Percentiles rank a stretch among this genome's conserved stretches.
Conservation (phyloP, 2,329 filamentous ascomycete species). For the Penicillium sp. region DNA sequence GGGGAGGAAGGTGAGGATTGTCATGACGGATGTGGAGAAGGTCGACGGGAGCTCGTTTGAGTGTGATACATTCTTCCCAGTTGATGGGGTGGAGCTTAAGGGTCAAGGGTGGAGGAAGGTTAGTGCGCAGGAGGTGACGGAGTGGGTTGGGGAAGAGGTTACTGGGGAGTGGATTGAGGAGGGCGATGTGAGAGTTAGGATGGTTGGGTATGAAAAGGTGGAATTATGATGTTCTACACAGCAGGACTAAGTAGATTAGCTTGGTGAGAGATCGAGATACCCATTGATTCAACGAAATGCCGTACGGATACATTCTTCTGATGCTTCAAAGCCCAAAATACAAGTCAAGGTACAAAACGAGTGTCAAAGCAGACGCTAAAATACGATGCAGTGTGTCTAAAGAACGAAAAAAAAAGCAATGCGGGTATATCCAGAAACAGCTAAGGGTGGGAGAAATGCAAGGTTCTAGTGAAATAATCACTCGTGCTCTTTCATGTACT, state of each 20-base stretch:
- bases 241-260: not conserved
- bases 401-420: not conserved
- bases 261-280: not conserved
- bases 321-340: slow-evolving; percentile 2
- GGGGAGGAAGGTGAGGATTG: slow-evolving; percentile 36
- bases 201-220: slow-evolving; percentile 51
- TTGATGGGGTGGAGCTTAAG: slow-evolving; percentile 38
- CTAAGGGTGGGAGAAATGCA: not conserved
- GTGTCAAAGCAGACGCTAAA: not conserved
- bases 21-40: slow-evolving; percentile 48
- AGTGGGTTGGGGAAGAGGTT: slow-evolving; percentile 51
- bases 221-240: slow-evolving; percentile 6
- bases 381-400: not conserved
- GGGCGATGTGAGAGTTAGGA: slow-evolving; percentile 55
- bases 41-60: slow-evolving; percentile 42
- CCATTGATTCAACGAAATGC: not conserved
- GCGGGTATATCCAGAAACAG: not conserved
- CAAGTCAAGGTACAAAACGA: not conserved
- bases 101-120: slow-evolving; percentile 40
- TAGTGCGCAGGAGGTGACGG: slow-evolving; percentile 39
- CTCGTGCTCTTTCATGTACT: slow-evolving; percentile 86
- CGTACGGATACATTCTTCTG: not conserved
- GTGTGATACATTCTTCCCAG: slow-evolving; percentile 55
- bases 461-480: slow-evolving; percentile 5
- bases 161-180: slow-evolving; percentile 51